Conservation (phyloP, 148 eudicot species). For the Persicaria maculosa region DNA sequence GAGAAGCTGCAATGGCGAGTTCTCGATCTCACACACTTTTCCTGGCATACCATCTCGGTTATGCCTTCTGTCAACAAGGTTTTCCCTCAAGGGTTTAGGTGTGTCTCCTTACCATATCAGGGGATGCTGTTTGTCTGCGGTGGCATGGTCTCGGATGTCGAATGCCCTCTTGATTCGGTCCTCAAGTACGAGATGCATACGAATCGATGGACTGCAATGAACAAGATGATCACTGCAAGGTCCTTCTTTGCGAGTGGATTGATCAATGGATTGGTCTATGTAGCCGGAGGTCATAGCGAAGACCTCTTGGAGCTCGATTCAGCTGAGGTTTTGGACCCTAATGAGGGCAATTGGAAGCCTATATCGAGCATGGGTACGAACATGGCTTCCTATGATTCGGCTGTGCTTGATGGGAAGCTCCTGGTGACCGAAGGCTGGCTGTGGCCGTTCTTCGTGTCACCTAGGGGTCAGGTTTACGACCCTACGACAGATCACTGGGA, state of each 20-base stretch:
- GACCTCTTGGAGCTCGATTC: conserved; percentile 81
- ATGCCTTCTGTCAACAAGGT: conserved; percentile 86
- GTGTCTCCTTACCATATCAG: conserved; percentile 56
- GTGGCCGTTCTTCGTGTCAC: conserved; percentile 93
- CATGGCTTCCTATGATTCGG: conserved; percentile 87
- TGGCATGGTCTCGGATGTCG: conserved; percentile 65
- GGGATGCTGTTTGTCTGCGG: conserved; percentile 76
- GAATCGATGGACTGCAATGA: conserved; percentile 86
- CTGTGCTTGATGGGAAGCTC: conserved; percentile 80
- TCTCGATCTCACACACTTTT: conserved; percentile 50
- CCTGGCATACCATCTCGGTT: conserved; percentile 77
- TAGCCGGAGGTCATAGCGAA: conserved; percentile 78
- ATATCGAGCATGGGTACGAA: conserved; percentile 63
- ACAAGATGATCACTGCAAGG: conserved; percentile 71
- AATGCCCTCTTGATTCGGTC: conserved; percentile 78
- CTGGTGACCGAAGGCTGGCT: conserved; percentile 95
- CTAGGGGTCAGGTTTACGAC: conserved; percentile 86
- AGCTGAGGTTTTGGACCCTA: conserved; percentile 74
- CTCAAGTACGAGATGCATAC: conserved; percentile 63
- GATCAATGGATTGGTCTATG: conserved; percentile 78
- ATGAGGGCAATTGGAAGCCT: conserved; percentile 49
- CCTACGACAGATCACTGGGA: conserved; percentile 72
- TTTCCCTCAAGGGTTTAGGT: conserved; percentile 72
- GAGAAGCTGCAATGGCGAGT: conserved; percentile 83
- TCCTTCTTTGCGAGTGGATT: conserved; percentile 82